These are phyloP conservation scores for Daldinia sp. DNA, from an alignment of 2,329 filamentous ascomycete genomes.

Conservation along the genomic window DNA sequence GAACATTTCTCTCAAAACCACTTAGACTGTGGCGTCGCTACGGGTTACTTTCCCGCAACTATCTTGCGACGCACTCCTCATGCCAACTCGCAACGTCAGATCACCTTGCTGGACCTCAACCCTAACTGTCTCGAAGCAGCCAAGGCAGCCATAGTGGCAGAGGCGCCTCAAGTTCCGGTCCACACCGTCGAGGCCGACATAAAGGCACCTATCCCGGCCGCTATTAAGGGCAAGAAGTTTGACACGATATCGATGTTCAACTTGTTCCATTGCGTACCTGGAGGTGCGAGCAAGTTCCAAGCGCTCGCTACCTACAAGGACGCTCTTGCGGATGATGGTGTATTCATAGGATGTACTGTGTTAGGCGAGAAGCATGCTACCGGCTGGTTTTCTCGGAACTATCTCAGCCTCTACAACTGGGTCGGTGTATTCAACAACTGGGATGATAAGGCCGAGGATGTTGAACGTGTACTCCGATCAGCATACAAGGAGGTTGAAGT, in stretches of 20 bases:
- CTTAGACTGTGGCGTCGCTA: constrained; percentile 53
- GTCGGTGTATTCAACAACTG: constrained; percentile 51
- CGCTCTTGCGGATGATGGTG: constrained; percentile 48
- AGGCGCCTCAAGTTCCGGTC: constrained; percentile 37
- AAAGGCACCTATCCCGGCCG: constrained; percentile 44
- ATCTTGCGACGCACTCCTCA: constrained; percentile 38
- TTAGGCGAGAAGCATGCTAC: constrained; percentile 45
- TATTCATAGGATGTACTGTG: constrained; percentile 51
- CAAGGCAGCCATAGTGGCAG: constrained; percentile 38
- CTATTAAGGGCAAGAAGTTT: constrained; percentile 44
- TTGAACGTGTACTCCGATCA: constrained; percentile 47
- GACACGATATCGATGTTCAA: constrained; percentile 56
- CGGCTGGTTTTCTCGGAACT: constrained; percentile 39
- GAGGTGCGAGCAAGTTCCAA: constrained; percentile 42
- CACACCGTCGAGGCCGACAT: constrained; percentile 49
- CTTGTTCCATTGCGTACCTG: constrained; percentile 54
- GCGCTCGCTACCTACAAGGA: constrained; percentile 47
- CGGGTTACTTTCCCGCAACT: constrained; percentile 50
- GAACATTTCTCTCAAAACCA: constrained; percentile 47
- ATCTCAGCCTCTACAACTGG: constrained; percentile 48
- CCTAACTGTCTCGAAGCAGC: constrained; percentile 46
- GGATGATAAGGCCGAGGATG: constrained; percentile 47
- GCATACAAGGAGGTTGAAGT: constrained; percentile 52
- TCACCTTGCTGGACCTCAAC: constrained; percentile 52
- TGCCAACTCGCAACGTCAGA: constrained; percentile 35